A percentile compares a stretch with the other conserved stretches of the same genome.
These are phyloP conservation scores for Calcarisporium arbuscula DNA, from an alignment of 2,329 filamentous ascomycete genomes.

Conservation along the genomic window DNA sequence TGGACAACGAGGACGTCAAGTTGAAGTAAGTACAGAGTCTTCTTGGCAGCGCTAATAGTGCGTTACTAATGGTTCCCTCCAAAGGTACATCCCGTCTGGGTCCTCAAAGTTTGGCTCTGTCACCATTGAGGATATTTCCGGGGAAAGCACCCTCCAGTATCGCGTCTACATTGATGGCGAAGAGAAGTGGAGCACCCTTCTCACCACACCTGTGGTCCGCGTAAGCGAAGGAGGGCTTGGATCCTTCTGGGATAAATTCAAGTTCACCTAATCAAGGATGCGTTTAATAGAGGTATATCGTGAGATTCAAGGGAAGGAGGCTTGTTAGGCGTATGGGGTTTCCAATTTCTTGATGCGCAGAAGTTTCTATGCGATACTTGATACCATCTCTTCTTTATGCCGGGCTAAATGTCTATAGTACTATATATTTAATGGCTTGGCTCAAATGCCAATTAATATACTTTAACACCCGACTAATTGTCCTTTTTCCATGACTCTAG, in stretches of 20 bases:
- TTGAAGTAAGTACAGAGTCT: constrained; percentile 60
- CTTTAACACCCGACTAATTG: too few relatives aligned
- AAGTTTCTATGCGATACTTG: too few relatives aligned
- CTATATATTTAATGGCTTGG: too few relatives aligned
- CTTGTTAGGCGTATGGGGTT: too few relatives aligned
- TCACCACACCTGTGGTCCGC: constrained; percentile 35
- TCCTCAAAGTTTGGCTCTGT: constrained; percentile 76
- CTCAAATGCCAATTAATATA: too few relatives aligned
- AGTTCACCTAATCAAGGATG: constrained; percentile 9
- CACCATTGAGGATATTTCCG: constrained; percentile 64
- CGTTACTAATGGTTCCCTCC: too few relatives aligned
- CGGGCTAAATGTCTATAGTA: too few relatives aligned
- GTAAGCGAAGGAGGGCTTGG: constrained; percentile 21
- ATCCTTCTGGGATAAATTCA: constrained; percentile 43
- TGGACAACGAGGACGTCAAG: constrained; percentile 73
- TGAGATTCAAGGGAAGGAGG: too few relatives aligned
- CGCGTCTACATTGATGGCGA: constrained; percentile 75
- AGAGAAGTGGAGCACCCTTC: constrained; percentile 65
- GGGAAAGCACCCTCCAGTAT: constrained; percentile 69
- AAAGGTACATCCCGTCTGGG: constrained; percentile 71
- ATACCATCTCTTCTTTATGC: too few relatives aligned
- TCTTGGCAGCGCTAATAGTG: constrained; percentile 7
- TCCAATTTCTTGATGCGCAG: too few relatives aligned
- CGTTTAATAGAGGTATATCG: too few relatives aligned
- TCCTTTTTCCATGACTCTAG: too few relatives aligned